These are phyloP conservation scores for Ganoderma multipileum DNA, from an alignment of 1,284 basidiomycete species.

Conservation along the genomic window DNA sequence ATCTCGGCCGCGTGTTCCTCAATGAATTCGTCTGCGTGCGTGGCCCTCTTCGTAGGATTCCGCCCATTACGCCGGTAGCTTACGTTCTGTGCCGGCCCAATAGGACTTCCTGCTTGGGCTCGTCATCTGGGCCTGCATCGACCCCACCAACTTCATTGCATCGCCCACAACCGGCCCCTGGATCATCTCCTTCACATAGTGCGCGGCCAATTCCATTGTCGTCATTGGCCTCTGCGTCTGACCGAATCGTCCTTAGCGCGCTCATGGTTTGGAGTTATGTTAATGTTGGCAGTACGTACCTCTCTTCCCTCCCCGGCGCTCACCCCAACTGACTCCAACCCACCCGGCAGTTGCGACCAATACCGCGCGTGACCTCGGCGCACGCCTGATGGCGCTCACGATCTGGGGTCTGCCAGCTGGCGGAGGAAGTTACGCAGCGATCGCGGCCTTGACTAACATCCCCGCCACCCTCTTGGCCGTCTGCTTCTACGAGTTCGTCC, in stretches of 20 bases:
- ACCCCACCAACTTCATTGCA: conserved; percentile 66
- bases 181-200: conserved; percentile 64
- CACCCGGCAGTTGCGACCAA: conserved; percentile 59
- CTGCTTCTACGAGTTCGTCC: conserved; percentile 58
- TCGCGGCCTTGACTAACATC: conserved; percentile 71
- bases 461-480: conserved; percentile 62
- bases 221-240: neutral
- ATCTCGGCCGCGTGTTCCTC: conserved; percentile 62
- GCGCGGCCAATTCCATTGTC: conserved; percentile 30
- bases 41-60: conserved; percentile 11
- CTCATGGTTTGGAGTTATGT: conserved; percentile 66
- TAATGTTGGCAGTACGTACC: conserved; percentile 52
- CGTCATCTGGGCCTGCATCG: conserved; percentile 62
- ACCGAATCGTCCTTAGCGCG: conserved; percentile 44
- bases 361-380: conserved; percentile 71
- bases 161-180: conserved; percentile 59
- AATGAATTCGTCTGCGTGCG: conserved; percentile 72
- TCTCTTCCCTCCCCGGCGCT: too few relatives aligned
- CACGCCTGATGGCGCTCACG: conserved; percentile 61
- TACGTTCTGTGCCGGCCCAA: conserved; percentile 15
- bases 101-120: conserved; percentile 73
- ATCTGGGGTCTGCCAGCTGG: conserved; percentile 63
- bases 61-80: neutral
- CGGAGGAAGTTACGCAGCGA: conserved; percentile 66
- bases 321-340: neutral